phyloP scores from a whole-genome alignment of 345 rosid species.

The Citrus trifoliata region DNA sequence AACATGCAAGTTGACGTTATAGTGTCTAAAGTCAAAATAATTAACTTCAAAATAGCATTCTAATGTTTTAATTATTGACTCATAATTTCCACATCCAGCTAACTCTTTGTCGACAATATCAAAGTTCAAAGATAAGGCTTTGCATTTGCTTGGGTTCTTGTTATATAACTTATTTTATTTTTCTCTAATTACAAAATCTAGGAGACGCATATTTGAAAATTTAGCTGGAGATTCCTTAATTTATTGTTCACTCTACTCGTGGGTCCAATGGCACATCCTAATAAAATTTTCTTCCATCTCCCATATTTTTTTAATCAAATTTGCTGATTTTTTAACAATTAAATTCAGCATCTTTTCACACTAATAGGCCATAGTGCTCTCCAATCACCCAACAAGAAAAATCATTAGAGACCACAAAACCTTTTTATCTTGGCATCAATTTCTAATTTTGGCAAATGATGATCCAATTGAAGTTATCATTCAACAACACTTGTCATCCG shows the following conservation, averaged over 20 bases:
- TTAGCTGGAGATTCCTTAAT: not conserved
- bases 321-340: not conserved
- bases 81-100: slow-evolving; percentile 5
- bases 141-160: not conserved
- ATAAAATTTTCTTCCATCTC: not conserved
- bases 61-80: not conserved
- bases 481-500: not conserved
- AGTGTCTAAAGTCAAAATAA: not conserved
- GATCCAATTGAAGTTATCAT: not conserved
- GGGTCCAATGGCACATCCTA: not conserved
- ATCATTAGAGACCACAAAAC: not conserved
- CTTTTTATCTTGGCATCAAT: not conserved
- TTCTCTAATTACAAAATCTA: not conserved
- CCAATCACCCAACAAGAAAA: no score
- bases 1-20: slow-evolving; percentile 2
- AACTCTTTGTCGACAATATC: not conserved
- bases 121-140: not conserved
- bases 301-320: not conserved
- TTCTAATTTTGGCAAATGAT: not conserved
- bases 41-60: not conserved
- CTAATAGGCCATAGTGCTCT: not conserved
- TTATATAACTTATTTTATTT: not conserved
- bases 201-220: not conserved
- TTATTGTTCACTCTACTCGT: not conserved
- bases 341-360: not conserved